These are phyloP conservation scores for Termitomyces sp. DNA, from an alignment of 768 basidiomycete species.

Conservation along the genomic window DNA sequence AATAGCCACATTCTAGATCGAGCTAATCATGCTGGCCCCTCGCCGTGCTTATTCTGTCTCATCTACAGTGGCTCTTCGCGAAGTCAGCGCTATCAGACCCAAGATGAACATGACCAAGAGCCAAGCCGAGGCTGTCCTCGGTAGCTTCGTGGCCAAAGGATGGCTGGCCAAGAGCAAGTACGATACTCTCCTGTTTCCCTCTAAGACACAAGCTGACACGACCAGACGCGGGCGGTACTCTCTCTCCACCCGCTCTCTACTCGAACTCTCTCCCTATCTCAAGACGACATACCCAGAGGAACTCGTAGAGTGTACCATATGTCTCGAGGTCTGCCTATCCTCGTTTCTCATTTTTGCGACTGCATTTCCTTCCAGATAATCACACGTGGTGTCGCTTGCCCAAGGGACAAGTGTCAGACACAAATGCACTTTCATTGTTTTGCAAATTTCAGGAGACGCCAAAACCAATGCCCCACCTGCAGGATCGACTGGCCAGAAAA, in stretches of 20 bases:
- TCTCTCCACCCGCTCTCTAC: slow-evolving; percentile 65
- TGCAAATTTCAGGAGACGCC: slow-evolving; percentile 38
- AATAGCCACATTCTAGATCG: slow-evolving; percentile 48
- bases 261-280: slow-evolving; percentile 73
- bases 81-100: slow-evolving; percentile 53
- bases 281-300: slow-evolving; percentile 70
- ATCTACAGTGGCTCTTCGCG: slow-evolving; percentile 71
- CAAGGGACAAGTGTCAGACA: slow-evolving; percentile 53
- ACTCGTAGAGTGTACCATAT: slow-evolving; percentile 66
- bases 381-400: slow-evolving; percentile 65
- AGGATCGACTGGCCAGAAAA: slow-evolving; percentile 52
- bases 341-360: background rate
- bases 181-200: slow-evolving; percentile 15
- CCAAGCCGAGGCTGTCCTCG: slow-evolving; percentile 66
- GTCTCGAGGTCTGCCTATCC: slow-evolving; percentile 48
- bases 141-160: slow-evolving; percentile 79
- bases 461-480: slow-evolving; percentile 53
- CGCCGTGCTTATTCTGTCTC: slow-evolving; percentile 71
- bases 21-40: slow-evolving; percentile 83
- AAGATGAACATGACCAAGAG: slow-evolving; percentile 65
- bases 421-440: slow-evolving; percentile 67
- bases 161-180: slow-evolving; percentile 76
- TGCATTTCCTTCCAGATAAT: slow-evolving; percentile 39
- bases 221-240: slow-evolving; percentile 64
- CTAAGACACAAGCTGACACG: slow-evolving; percentile 5